Conservation (phyloP, 345 rosid species). For the Salix arbutifolia region DNA sequence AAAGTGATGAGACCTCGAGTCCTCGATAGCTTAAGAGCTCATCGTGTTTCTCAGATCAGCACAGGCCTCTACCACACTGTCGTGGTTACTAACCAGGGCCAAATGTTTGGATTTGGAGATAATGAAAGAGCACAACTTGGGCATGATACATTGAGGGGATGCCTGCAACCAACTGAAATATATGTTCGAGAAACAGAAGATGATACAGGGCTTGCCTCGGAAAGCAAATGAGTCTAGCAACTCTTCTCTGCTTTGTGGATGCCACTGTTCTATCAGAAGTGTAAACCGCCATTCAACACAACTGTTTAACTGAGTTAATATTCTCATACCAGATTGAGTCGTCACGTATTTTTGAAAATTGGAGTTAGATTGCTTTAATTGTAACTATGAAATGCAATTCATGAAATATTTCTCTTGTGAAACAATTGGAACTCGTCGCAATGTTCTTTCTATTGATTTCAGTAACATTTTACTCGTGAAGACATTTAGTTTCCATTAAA, state of each 20-base stretch:
- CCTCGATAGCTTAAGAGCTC: conserved; percentile 63
- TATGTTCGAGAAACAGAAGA: conserved; percentile 44
- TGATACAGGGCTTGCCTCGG: conserved; percentile 16
- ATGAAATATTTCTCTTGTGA: background rate
- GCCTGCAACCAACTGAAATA: conserved; percentile 81
- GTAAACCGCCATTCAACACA: background rate
- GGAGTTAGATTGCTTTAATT: background rate
- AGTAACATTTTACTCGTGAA: no score
- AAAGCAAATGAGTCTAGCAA: background rate
- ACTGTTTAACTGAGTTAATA: background rate
- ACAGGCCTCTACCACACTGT: conserved; percentile 90
- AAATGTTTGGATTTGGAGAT: conserved; percentile 83
- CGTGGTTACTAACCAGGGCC: conserved; percentile 61
- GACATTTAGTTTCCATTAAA: background rate
- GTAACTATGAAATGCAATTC: background rate
- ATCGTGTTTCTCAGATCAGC: conserved; percentile 76
- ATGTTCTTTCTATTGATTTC: no score
- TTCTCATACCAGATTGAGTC: background rate
- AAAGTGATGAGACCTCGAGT: conserved; percentile 70
- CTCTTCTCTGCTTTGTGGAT: background rate
- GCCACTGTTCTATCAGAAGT: background rate
- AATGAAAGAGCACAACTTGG: conserved; percentile 93
- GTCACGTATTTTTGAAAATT: background rate
- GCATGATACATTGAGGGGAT: conserved; percentile 63
- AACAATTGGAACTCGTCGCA: no score